phyloP scores from a whole-genome alignment of 495 filamentous ascomycete species.

The Talaromyces thailandensis region DNA sequence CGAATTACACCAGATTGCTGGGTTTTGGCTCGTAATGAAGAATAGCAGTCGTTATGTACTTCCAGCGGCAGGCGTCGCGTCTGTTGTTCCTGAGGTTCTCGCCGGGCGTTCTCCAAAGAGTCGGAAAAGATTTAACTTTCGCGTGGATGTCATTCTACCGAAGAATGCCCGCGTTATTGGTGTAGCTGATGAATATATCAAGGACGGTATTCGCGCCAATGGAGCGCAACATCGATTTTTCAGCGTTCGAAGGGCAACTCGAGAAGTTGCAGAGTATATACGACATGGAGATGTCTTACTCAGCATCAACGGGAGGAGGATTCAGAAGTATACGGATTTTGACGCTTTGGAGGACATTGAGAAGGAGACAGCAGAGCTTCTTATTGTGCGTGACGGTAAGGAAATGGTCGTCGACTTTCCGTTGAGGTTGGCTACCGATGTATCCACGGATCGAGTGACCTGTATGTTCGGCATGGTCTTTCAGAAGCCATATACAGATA shows the following conservation, averaged over 20 bases:
- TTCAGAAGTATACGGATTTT: background rate
- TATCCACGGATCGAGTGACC: conserved; percentile 2
- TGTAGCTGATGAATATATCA: background rate
- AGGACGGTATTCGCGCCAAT: background rate
- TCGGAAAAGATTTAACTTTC: conserved; percentile 1
- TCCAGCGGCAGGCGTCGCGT: background rate
- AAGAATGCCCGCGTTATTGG: conserved; percentile 2
- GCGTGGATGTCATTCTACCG: background rate
- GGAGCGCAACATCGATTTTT: conserved; percentile 6
- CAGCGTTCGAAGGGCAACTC: background rate
- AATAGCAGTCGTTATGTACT: background rate
- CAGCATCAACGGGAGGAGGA: background rate
- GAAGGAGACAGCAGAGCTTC: background rate
- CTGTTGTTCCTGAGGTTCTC: background rate
- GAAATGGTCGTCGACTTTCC: conserved; percentile 1
- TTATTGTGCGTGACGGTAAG: conserved; percentile 3
- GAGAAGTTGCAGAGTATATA: background rate
- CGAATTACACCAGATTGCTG: background rate
- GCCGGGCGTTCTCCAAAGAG: background rate
- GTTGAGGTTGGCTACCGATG: background rate
- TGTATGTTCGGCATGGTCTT: background rate
- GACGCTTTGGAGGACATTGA: conserved; percentile 3
- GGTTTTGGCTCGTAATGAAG: conserved; percentile 1
- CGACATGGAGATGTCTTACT: conserved; percentile 1
- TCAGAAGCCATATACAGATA: conserved; percentile 1